phyloP scores from a whole-genome alignment of 257 asterid species.

The Sherardia arvensis region DNA sequence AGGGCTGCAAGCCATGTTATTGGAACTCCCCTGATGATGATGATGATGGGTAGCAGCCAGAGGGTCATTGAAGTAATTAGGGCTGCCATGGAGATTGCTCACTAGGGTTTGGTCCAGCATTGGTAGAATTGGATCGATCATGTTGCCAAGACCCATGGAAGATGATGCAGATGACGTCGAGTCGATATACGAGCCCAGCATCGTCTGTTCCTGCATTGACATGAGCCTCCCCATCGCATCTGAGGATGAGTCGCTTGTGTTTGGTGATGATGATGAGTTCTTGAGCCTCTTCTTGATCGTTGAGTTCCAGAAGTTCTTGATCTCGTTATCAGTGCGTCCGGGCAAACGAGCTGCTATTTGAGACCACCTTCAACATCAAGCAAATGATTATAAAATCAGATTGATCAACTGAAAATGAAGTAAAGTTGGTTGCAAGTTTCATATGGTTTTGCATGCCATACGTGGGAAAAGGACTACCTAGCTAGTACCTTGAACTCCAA shows the following conservation, averaged over 20 bases:
- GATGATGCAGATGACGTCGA: constrained; percentile 28
- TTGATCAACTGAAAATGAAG: neutral
- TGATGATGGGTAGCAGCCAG: too few relatives aligned
- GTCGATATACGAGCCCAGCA: constrained; percentile 32
- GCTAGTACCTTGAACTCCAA: neutral
- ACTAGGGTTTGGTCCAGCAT: constrained; percentile 20
- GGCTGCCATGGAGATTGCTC: constrained; percentile 10
- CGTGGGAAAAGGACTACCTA: neutral
- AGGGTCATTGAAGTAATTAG: constrained; percentile 29
- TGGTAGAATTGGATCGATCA: constrained; percentile 21
- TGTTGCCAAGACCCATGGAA: constrained; percentile 24
- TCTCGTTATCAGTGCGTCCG: constrained; percentile 55
- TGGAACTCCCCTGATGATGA: constrained; percentile 4
- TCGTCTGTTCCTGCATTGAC: constrained; percentile 28
- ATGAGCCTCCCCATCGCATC: constrained; percentile 25
- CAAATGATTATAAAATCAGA: neutral
- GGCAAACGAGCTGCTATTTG: constrained; percentile 58
- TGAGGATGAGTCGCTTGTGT: constrained; percentile 42
- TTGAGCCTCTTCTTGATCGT: constrained; percentile 51
- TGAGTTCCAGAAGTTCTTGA: constrained; percentile 60
- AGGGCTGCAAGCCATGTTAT: neutral
- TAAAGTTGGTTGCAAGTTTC: neutral
- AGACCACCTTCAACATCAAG: constrained; percentile 36
- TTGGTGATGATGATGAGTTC: constrained; percentile 40
- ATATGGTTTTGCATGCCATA: constrained; percentile 17